Conservation (phyloP, 148 eudicot genomes). For the Chenopodium formosanum region DNA sequence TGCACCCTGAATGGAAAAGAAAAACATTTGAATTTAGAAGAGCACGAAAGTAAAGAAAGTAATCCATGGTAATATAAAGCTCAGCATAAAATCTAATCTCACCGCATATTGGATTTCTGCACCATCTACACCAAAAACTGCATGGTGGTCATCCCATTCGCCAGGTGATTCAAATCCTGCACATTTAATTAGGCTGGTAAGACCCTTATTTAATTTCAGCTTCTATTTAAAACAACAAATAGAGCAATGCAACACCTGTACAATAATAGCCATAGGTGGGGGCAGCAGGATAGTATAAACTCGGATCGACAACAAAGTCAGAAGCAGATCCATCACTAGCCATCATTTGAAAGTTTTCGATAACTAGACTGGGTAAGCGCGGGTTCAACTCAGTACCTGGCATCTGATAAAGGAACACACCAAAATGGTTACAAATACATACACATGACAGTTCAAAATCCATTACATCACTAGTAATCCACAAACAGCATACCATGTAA, state of each 20-base stretch:
- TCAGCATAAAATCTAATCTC: constrained; percentile 26
- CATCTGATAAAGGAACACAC: constrained; percentile 40
- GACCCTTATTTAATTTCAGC: background rate
- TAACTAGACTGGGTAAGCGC: constrained; percentile 36
- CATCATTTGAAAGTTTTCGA: constrained; percentile 54
- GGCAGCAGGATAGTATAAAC: constrained; percentile 72
- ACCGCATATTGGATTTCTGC: constrained; percentile 68
- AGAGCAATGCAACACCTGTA: constrained; percentile 49
- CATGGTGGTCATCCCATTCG: constrained; percentile 81
- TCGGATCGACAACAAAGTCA: constrained; percentile 69
- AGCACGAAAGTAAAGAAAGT: background rate
- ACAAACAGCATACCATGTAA: constrained; percentile 40
- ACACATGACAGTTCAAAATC: background rate
- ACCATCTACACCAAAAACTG: constrained; percentile 79
- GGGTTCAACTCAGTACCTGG: constrained; percentile 50
- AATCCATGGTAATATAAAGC: background rate
- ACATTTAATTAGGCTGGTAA: background rate
- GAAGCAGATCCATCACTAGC: constrained; percentile 61
- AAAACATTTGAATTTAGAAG: background rate
- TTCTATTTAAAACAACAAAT: background rate
- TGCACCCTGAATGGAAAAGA: constrained; percentile 48
- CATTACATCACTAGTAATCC: background rate
- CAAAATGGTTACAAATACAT: background rate
- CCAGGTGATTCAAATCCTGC: constrained; percentile 72
- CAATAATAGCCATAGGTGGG: constrained; percentile 74